phyloP scores from a whole-genome alignment of 2,329 filamentous ascomycete genomes.

The Aspergillus jensenii region DNA sequence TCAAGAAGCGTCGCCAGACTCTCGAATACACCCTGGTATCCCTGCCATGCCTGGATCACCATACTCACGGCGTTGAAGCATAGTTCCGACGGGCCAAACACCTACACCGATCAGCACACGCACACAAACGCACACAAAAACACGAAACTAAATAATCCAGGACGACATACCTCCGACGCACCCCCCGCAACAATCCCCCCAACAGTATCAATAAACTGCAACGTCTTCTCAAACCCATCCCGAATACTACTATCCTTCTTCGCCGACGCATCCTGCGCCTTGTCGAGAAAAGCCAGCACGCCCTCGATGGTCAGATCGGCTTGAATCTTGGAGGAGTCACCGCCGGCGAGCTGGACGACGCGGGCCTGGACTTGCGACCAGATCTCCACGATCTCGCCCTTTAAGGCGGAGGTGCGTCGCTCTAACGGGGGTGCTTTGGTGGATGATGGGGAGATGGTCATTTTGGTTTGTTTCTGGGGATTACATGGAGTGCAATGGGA shows the following conservation, averaged over 20 bases:
- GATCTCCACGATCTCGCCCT: slow-evolving; percentile 15
- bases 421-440: background rate
- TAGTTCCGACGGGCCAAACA: slow-evolving; percentile 20
- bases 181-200: slow-evolving; percentile 15
- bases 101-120: slow-evolving; percentile 4
- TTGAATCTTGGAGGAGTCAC: slow-evolving; percentile 8
- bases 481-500: background rate
- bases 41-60: slow-evolving; percentile 22
- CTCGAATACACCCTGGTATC: slow-evolving; percentile 22
- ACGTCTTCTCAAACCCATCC: slow-evolving; percentile 13
- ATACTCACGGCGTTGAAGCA: slow-evolving; percentile 23
- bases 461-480: background rate
- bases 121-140: background rate
- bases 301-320: slow-evolving; percentile 10
- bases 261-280: slow-evolving; percentile 3
- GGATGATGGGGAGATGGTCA: slow-evolving; percentile 13
- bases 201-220: slow-evolving; percentile 17
- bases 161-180: slow-evolving; percentile 6
- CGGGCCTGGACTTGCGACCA: slow-evolving; percentile 19
- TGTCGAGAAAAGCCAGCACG: slow-evolving; percentile 13
- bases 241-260: slow-evolving; percentile 9
- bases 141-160: background rate
- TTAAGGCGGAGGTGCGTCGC: slow-evolving; percentile 9
- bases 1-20: slow-evolving; percentile 18
- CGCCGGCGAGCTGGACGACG: slow-evolving; percentile 17